phyloP scores from a whole-genome alignment of 352 stramenopile genomes.

The Pythium utonaiense region DNA sequence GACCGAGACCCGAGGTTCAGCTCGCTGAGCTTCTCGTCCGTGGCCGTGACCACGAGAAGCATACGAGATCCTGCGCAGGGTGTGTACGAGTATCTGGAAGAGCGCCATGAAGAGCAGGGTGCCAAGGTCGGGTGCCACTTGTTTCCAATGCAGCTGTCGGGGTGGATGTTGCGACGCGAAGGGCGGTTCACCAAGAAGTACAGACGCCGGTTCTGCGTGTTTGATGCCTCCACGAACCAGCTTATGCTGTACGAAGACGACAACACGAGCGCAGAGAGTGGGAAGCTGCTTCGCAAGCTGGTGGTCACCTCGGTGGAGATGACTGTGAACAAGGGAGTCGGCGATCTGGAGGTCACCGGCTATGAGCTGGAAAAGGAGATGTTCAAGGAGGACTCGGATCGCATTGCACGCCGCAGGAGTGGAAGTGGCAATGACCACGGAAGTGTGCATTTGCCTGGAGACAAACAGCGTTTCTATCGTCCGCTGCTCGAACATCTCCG shows the following conservation, averaged over 20 bases:
- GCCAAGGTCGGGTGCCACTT: conserved; percentile 17
- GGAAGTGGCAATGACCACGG: background rate
- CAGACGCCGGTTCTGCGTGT: conserved; percentile 57
- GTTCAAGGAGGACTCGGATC: conserved; percentile 41
- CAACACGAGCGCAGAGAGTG: conserved; percentile 27
- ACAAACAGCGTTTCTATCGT: conserved; percentile 40
- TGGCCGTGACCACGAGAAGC: conserved; percentile 33
- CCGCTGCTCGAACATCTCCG: conserved; percentile 40
- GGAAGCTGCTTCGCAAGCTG: conserved; percentile 35
- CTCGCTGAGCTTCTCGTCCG: background rate
- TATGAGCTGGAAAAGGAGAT: conserved; percentile 41
- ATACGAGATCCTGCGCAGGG: conserved; percentile 48
- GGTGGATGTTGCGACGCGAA: conserved; percentile 57
- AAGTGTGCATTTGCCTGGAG: conserved; percentile 25
- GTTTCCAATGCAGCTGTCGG: conserved; percentile 36
- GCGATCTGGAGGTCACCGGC: conserved; percentile 18
- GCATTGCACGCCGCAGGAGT: conserved; percentile 24
- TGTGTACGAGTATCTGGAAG: conserved; percentile 62
- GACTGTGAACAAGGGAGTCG: conserved; percentile 22
- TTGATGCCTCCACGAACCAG: conserved; percentile 34
- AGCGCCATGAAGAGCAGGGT: conserved; percentile 32
- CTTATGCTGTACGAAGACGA: conserved; percentile 48
- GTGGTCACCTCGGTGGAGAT: conserved; percentile 49
- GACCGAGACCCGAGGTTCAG: background rate
- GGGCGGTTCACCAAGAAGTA: conserved; percentile 37